Evolutionary conservation across 139 green algal genomes (phyloP), one percentile per base, ranked within the genome.

Genomic region (Chlamydomonas sp.): DNA sequence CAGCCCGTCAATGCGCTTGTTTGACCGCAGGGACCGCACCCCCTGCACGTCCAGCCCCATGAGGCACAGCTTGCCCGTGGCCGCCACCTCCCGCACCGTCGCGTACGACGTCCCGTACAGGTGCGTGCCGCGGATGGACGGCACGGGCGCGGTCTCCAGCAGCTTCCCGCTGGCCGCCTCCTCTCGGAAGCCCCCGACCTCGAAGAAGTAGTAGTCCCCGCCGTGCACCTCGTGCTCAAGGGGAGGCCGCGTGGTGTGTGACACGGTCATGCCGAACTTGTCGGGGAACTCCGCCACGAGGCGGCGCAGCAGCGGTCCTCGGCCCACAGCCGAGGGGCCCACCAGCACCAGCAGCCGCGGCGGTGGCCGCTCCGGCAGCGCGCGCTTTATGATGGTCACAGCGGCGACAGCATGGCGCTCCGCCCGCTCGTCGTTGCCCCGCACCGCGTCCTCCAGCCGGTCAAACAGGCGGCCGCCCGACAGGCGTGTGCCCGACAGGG

Each of bases 291-390:
- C 86, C 8, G 80, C 90, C 18, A 95, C 79, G 59, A 97, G 88
- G n/a, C 77, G 80, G 18, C 78, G 78, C 78, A 95, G 85, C 60
- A 97, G 69, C 49, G 59, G 58, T 0, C 89, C 82, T 18, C 92
- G 92, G 9, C 94, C 94, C 63, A 96, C 91, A 18, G 83, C 94
- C 16, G 89, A 87, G 1, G 95, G 92, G 3, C 94, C 94, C 10
- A 87, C 93, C 61, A 97, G 85, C 75, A 96, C 95, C 49, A 97
- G 88, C 17, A 97, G 87, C 68, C 93, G 91, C 4, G 95, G 94
- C 31, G 93, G 94, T 31, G 89, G 88, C 7, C 89, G 86, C 68
- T 93, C 90, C n/a, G 95, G 93, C 85, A 92, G 77, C 10, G 88
- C 81, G 14, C 93, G 91, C 66, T 91, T 88, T 4, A 91, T 81